Evolutionary conservation across 2,329 filamentous ascomycete species (phyloP).

Genomic region (Pseudohalonectria lignicola): DNA sequence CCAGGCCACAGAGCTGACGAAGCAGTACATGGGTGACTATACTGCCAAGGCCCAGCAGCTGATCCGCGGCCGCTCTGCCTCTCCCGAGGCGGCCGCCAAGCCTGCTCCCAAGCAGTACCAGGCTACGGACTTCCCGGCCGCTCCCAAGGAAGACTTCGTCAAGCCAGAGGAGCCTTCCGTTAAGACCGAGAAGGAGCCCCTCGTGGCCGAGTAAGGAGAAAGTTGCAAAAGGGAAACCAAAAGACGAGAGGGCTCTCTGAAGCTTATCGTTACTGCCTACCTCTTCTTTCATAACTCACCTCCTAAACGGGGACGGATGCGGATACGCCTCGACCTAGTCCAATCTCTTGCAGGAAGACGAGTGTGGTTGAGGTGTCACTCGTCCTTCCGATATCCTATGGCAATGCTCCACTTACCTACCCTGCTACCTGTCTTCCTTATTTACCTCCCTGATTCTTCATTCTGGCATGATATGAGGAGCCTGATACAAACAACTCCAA

Average conservation of each 20-base stretch:
- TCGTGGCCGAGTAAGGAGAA: constrained; percentile 3
- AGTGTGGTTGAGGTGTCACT: too few relatives aligned
- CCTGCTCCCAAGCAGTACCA: constrained; percentile 18
- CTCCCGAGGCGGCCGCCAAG: constrained; percentile 23
- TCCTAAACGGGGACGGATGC: too few relatives aligned
- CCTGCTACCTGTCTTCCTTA: too few relatives aligned
- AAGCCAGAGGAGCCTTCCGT: constrained; percentile 11
- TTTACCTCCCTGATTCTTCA: too few relatives aligned
- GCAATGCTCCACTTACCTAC: too few relatives aligned
- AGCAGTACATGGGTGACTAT: constrained; percentile 59
- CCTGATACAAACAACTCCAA: too few relatives aligned
- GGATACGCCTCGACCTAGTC: too few relatives aligned
- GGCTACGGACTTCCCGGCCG: constrained; percentile 37
- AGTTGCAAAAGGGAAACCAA: constrained; percentile 1
- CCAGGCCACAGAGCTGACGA: constrained; percentile 50
- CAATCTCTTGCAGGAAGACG: too few relatives aligned
- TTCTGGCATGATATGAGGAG: too few relatives aligned
- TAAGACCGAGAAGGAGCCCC: constrained; percentile 12
- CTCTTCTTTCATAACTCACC: too few relatives aligned
- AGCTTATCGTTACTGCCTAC: background rate
- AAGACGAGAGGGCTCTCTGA: background rate
- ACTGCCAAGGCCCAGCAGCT: constrained; percentile 56
- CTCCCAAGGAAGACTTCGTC: constrained; percentile 32
- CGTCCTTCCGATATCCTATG: too few relatives aligned
- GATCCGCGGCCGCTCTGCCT: constrained; percentile 37